Percentiles rank a stretch among this genome's conserved stretches.
Conservation (phyloP, 306 rosid genomes). For the Cicer arietinum region DNA sequence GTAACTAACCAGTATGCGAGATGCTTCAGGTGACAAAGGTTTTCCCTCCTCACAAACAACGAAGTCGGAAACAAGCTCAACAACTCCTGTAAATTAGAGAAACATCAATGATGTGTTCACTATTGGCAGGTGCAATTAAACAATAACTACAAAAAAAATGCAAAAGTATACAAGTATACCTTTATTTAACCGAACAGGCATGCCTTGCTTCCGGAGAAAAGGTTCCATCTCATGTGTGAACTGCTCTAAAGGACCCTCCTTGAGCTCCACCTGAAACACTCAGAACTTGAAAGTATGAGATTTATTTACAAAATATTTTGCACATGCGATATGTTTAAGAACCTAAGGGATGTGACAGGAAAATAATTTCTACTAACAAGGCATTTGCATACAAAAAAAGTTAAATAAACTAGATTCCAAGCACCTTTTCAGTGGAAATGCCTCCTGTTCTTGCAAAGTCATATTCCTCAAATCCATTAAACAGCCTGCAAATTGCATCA, state of each 20-base stretch:
- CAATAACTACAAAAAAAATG: background rate
- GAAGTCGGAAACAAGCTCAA: conserved; percentile 85
- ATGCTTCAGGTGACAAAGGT: conserved; percentile 88
- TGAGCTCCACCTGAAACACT: conserved; percentile 76
- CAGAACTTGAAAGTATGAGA: background rate
- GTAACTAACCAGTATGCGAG: conserved; percentile 76
- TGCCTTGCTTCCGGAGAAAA: conserved; percentile 87
- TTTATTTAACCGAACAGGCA: conserved; percentile 96
- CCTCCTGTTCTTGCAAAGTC: conserved; percentile 94
- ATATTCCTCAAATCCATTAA: conserved; percentile 77
- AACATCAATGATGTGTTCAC: background rate
- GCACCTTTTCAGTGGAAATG: conserved; percentile 72
- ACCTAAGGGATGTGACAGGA: background rate
- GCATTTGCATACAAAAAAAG: background rate
- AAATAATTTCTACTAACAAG: background rate
- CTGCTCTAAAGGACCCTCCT: conserved; percentile 93
- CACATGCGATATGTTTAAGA: background rate
- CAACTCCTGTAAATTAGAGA: conserved; percentile 67
- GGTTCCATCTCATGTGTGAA: conserved; percentile 99
- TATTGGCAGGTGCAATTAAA: background rate
- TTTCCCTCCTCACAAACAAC: conserved; percentile 94
- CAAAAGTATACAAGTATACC: conserved; percentile 60
- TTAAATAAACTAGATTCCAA: background rate
- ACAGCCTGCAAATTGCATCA: conserved; percentile 59
- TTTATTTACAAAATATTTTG: background rate